Conservation (phyloP, 805 yeast genomes). For the Metschnikowia noctiluminum region DNA sequence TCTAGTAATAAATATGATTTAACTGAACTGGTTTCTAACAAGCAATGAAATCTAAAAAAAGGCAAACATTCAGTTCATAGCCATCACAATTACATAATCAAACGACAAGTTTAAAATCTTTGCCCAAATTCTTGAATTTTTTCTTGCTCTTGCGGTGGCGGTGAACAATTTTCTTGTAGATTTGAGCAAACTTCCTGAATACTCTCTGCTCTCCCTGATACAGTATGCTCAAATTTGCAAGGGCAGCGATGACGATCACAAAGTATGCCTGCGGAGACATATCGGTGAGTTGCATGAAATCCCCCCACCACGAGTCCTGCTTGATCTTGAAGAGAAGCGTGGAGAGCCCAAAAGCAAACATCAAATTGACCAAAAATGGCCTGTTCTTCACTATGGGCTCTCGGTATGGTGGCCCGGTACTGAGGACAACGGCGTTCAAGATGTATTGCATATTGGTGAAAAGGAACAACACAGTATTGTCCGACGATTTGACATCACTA, state of each 20-base stretch:
- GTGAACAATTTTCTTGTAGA: constrained; percentile 35
- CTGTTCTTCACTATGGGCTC: constrained; percentile 62
- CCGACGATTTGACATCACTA: constrained; percentile 78
- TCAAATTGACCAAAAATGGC: constrained; percentile 68
- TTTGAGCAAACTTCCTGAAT: constrained; percentile 39
- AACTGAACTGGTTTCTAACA: not conserved
- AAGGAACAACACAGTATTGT: constrained; percentile 81
- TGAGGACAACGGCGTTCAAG: constrained; percentile 73
- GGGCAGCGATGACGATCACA: constrained; percentile 45
- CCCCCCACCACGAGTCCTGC: constrained; percentile 54
- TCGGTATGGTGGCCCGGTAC: constrained; percentile 92
- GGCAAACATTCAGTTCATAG: no score
- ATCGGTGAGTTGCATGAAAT: constrained; percentile 71
- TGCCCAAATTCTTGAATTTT: constrained; percentile 22
- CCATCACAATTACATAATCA: not conserved
- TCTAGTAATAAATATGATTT: not conserved
- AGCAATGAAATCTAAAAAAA: not conserved
- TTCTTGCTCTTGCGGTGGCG: constrained; percentile 32
- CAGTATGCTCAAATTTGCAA: constrained; percentile 48
- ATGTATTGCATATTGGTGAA: constrained; percentile 88
- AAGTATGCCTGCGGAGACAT: constrained; percentile 50
- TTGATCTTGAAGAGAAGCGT: constrained; percentile 51
- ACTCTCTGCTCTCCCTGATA: constrained; percentile 43
- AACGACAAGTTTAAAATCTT: constrained; percentile 2
- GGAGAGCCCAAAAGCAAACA: constrained; percentile 49